Percentiles rank a stretch among this genome's conserved stretches.
These are phyloP conservation scores for Capsicum chinense DNA, from an alignment of 257 asterid species.

Conservation along the genomic window DNA sequence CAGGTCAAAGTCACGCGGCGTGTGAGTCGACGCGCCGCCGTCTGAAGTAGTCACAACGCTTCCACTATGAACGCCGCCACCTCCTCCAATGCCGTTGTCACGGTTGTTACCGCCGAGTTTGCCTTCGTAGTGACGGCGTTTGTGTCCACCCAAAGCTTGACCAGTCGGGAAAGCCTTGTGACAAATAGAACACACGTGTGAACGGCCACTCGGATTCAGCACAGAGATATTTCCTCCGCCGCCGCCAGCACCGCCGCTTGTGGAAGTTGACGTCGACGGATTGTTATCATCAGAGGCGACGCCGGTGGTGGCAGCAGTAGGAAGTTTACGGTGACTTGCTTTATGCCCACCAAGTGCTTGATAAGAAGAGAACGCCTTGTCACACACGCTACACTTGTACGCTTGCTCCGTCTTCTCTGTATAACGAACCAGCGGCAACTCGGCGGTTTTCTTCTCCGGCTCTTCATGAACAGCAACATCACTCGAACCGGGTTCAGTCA, in stretches of 20 bases:
- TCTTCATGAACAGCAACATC: not conserved
- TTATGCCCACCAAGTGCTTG: constrained; percentile 97
- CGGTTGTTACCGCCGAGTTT: constrained; percentile 43
- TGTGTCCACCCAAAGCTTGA: constrained; percentile 96
- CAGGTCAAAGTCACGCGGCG: constrained; percentile 48
- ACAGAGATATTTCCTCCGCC: constrained; percentile 36
- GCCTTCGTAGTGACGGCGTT: constrained; percentile 89
- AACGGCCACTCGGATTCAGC: constrained; percentile 60
- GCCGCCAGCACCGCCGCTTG: constrained; percentile 27
- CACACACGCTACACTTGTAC: constrained; percentile 67
- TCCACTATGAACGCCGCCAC: constrained; percentile 24
- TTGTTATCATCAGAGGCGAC: constrained; percentile 37
- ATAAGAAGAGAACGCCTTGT: constrained; percentile 59
- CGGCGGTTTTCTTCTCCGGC: not conserved
- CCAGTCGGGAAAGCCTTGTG: constrained; percentile 72
- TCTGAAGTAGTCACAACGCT: constrained; percentile 49
- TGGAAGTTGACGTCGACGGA: constrained; percentile 35
- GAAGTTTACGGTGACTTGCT: constrained; percentile 78
- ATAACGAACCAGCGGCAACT: not conserved
- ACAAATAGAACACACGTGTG: constrained; percentile 77
- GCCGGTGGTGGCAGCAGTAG: constrained; percentile 27
- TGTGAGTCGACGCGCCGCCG: constrained; percentile 47
- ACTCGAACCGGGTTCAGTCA: not conserved
- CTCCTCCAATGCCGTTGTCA: not conserved
- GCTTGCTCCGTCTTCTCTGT: constrained; percentile 26